A percentile compares a stretch with the other conserved stretches of the same genome.
Conservation (phyloP, 139 green algal species). For the Diplosphaera chodatii region DNA sequence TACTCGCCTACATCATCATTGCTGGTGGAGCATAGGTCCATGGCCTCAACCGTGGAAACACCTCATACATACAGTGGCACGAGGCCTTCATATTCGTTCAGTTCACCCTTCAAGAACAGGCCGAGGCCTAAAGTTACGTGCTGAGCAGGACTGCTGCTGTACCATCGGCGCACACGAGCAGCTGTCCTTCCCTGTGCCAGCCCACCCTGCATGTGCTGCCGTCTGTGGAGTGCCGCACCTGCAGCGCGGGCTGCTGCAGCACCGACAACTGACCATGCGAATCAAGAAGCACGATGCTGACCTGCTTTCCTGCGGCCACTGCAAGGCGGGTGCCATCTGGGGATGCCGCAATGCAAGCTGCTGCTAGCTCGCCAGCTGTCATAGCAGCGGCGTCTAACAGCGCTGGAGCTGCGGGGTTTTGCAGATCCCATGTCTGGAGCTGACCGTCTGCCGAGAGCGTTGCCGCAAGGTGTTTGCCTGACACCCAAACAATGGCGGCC, state of each 20-base stretch:
- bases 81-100: background rate
- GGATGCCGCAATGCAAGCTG: background rate
- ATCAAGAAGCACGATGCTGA: background rate
- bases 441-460: background rate
- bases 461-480: no score
- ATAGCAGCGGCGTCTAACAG: background rate
- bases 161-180: background rate
- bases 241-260: background rate
- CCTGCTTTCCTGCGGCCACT: background rate
- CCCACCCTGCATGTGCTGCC: background rate
- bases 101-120: no score
- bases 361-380: no score
- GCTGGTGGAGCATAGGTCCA: constrained; percentile 12
- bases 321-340: background rate
- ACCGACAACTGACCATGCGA: background rate
- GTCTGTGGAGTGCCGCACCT: no score
- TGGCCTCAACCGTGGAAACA: no score
- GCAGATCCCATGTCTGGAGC: background rate
- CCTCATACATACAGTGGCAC: no score
- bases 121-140: no score
- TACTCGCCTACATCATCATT: constrained; percentile 23
- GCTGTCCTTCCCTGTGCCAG: background rate
- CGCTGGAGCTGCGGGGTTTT: background rate
- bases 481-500: background rate
- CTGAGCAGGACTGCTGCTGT: background rate